Evolutionary conservation across 306 rosid species (phyloP).

Genomic region (Lathyrus tuberosus): DNA sequence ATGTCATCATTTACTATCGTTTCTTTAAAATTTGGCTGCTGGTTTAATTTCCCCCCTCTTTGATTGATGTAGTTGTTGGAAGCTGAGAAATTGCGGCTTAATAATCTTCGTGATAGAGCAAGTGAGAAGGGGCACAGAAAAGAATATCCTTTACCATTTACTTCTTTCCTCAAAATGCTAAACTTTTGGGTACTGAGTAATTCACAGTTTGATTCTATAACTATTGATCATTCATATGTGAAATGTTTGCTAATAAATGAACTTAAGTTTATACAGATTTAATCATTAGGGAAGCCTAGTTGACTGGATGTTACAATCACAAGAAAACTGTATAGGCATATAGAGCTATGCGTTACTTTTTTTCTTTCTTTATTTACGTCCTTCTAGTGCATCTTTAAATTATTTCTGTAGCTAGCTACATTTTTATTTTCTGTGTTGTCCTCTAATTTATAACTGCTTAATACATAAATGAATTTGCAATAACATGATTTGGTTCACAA

Average conservation of each 20-base stretch:
- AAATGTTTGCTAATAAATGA: conserved; percentile 16
- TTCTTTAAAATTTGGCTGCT: conserved; percentile 36
- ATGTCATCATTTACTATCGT: conserved; percentile 5
- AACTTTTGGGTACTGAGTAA: conserved; percentile 20
- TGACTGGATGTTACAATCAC: conserved; percentile 27
- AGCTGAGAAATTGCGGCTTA: conserved; percentile 67
- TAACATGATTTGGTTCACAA: conserved; percentile 28
- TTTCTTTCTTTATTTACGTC: background rate
- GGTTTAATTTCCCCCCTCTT: conserved; percentile 31
- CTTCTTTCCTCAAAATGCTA: conserved; percentile 6
- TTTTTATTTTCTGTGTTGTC: conserved; percentile 9
- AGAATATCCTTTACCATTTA: conserved; percentile 85
- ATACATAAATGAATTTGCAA: conserved; percentile 24
- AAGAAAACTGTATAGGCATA: conserved; percentile 28
- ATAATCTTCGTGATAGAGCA: conserved; percentile 81
- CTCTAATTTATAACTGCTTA: conserved; percentile 18
- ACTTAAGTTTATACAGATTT: conserved; percentile 15
- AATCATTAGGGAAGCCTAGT: conserved; percentile 16
- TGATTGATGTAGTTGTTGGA: conserved; percentile 63
- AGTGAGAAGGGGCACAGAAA: conserved; percentile 82
- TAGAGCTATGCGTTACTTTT: conserved; percentile 13
- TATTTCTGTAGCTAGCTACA: conserved; percentile 6
- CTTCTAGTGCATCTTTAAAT: conserved; percentile 17
- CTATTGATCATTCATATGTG: conserved; percentile 28
- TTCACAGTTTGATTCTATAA: conserved; percentile 27